Evolutionary conservation across 1,284 basidiomycete genomes (phyloP), one percentile per base, ranked within the genome.

Genomic region (Trichosporon sp.): DNA sequence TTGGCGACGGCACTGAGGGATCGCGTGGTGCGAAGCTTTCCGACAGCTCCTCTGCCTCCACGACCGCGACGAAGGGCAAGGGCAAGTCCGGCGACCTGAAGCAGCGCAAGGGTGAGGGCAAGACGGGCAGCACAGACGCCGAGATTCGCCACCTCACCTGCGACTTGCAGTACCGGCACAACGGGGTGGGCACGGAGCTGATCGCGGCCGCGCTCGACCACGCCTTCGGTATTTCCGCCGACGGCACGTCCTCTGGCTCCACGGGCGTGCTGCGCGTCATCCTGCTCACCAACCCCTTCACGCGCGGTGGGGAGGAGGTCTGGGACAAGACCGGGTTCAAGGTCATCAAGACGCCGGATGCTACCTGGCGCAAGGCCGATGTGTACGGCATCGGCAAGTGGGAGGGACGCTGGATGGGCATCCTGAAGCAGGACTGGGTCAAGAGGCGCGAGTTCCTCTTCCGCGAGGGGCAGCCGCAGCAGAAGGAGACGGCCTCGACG

Each of bases 71-170:
- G 38, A 67, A n/a, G 19, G 26, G 31, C 14, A 26, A 26, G 26
- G 26, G 26, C 26, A 26, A 26, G 26, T 26, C 26, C 26, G 26
- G 26, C 26, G 26, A 26, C 26, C 26, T 26, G 26, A 21, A 35
- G 65, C 26, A 26, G 26, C 16, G 31, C 26, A 21, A 35, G 46
- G 26, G 31, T 14, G 43, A 35, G 46, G 21, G 31, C 16, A 46
- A 40, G 12, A 12, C 21, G 11, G 26, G 19, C 1, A 16, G 14
- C 5, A n/a, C 35, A 3, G 85, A 85, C 14, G 91, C 89, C 8
- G 85, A 87, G n/a, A 89, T 94, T 73, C 88, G 91, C 35, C 92
- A 93, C 79, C 89, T 93, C 78, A 90, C 88, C 76, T 88, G 92
- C 51, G 89, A 91, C 67, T 88, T 90, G 70, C 86, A 84, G 5